Conservation (phyloP, 2,329 filamentous ascomycete species). For the Ceratocystis cubensis region DNA sequence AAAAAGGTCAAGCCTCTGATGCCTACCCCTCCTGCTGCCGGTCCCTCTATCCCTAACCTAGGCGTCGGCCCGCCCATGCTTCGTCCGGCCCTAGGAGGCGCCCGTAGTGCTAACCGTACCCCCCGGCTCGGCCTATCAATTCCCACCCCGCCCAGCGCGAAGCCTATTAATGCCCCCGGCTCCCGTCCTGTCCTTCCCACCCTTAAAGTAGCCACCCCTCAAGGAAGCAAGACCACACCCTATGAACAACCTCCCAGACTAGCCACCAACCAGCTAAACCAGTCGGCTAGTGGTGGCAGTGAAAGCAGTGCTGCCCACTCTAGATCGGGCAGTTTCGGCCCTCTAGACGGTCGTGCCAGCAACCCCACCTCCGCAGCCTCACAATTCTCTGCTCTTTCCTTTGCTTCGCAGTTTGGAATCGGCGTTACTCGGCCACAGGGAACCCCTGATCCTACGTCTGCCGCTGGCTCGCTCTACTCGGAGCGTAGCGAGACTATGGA, state of each 20-base stretch:
- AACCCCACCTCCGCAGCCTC: slow-evolving; percentile 81
- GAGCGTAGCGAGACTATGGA: slow-evolving; percentile 55
- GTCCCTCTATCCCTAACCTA: slow-evolving; percentile 43
- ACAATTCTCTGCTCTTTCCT: slow-evolving; percentile 70
- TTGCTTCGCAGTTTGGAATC: slow-evolving; percentile 60
- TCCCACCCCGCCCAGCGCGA: slow-evolving; percentile 70
- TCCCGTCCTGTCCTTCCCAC: slow-evolving; percentile 53
- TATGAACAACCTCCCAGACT: slow-evolving; percentile 45
- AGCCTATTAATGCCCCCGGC: slow-evolving; percentile 48
- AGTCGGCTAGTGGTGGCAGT: slow-evolving; percentile 62
- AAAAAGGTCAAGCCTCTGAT: slow-evolving; percentile 22
- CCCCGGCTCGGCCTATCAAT: slow-evolving; percentile 82
- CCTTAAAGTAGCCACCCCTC: slow-evolving; percentile 74
- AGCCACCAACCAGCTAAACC: slow-evolving; percentile 37
- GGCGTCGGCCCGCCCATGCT: slow-evolving; percentile 68
- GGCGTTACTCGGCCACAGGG: slow-evolving; percentile 51
- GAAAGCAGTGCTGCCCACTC: slow-evolving; percentile 70
- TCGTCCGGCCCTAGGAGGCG: slow-evolving; percentile 67
- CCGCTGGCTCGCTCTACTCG: slow-evolving; percentile 70
- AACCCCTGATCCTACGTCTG: slow-evolving; percentile 75
- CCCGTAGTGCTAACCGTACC: slow-evolving; percentile 49
- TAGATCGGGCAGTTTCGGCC: slow-evolving; percentile 70
- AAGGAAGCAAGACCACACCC: slow-evolving; percentile 63
- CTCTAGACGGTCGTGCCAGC: slow-evolving; percentile 60
- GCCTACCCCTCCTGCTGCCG: slow-evolving; percentile 21